phyloP scores from a whole-genome alignment of 148 eudicot species.

The Simmondsia chinensis region DNA sequence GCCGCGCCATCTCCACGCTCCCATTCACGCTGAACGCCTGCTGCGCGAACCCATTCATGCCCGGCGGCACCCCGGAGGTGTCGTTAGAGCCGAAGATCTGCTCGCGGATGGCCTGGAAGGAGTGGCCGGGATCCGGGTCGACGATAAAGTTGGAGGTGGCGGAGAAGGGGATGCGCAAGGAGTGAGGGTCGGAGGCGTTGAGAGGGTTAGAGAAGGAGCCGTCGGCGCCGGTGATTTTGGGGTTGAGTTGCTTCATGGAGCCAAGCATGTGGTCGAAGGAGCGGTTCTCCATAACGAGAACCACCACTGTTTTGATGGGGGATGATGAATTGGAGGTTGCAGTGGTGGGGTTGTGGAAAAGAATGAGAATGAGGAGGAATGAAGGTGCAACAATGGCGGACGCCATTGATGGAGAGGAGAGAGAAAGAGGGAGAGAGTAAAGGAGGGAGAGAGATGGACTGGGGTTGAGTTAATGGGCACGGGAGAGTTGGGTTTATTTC shows the following conservation, averaged over 20 bases:
- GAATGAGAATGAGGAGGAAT: too few relatives aligned
- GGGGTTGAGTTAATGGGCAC: too few relatives aligned
- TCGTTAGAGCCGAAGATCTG: constrained; percentile 71
- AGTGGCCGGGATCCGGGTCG: constrained; percentile 92
- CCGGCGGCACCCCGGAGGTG: constrained; percentile 36
- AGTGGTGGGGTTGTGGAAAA: too few relatives aligned
- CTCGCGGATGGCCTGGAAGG: constrained; percentile 73
- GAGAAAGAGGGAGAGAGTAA: too few relatives aligned
- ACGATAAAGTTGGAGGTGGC: constrained; percentile 54
- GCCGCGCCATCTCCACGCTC: constrained; percentile 46
- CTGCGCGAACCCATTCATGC: constrained; percentile 78
- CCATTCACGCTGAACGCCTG: constrained; percentile 48
- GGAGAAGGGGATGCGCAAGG: constrained; percentile 24
- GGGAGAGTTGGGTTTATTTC: too few relatives aligned
- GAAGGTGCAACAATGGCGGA: too few relatives aligned
- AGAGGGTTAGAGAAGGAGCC: constrained; percentile 53
- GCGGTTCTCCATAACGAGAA: constrained; percentile 81
- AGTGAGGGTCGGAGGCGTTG: constrained; percentile 34
- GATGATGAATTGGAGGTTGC: too few relatives aligned
- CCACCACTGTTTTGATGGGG: constrained; percentile 58
- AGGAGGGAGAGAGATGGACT: too few relatives aligned
- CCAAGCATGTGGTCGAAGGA: constrained; percentile 91
- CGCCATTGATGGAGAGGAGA: too few relatives aligned
- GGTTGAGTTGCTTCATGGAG: constrained; percentile 73
- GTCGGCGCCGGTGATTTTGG: constrained; percentile 51